Conservation (phyloP, 1,284 basidiomycete genomes). For the Trichosporon sp. region DNA sequence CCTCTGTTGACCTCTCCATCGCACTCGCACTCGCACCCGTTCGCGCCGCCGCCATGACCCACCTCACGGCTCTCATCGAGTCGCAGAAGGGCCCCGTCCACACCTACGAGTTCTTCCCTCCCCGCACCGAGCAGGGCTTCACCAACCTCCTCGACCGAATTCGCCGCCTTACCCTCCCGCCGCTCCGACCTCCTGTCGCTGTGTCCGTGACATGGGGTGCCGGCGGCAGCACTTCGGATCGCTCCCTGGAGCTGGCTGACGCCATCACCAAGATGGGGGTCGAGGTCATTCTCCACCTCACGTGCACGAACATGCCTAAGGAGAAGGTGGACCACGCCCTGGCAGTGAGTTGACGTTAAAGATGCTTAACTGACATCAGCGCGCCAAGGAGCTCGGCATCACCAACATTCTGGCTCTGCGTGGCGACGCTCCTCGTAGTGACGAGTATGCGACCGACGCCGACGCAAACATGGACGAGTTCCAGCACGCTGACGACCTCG, state of each 20-base stretch:
- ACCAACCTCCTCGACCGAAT: conserved; percentile 79
- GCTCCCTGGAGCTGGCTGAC: conserved; percentile 77
- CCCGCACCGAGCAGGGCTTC: conserved; percentile 85
- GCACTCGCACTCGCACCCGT: background rate
- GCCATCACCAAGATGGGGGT: conserved; percentile 55
- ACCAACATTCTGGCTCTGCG: conserved; percentile 87
- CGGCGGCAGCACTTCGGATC: conserved; percentile 85
- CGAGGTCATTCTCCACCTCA: conserved; percentile 86
- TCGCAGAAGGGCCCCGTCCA: conserved; percentile 59
- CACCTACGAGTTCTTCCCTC: conserved; percentile 93
- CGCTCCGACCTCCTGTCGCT: conserved; percentile 59
- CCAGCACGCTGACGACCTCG: conserved; percentile 81
- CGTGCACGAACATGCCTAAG: conserved; percentile 94
- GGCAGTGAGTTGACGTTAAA: conserved; percentile 55
- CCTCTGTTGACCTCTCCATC: background rate
- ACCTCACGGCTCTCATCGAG: conserved; percentile 15
- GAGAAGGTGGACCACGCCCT: conserved; percentile 81
- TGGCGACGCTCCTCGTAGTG: conserved; percentile 88
- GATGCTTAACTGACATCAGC: conserved; percentile 51
- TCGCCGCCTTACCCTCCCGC: conserved; percentile 61
- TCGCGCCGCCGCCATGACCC: conserved; percentile 18
- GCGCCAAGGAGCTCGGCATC: conserved; percentile 75
- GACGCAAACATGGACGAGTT: conserved; percentile 64
- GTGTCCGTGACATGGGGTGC: conserved; percentile 94
- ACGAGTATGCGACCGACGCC: conserved; percentile 84